Evolutionary conservation across 169 alveolate species (phyloP).

Genomic region (Cryptosporidium felis): DNA sequence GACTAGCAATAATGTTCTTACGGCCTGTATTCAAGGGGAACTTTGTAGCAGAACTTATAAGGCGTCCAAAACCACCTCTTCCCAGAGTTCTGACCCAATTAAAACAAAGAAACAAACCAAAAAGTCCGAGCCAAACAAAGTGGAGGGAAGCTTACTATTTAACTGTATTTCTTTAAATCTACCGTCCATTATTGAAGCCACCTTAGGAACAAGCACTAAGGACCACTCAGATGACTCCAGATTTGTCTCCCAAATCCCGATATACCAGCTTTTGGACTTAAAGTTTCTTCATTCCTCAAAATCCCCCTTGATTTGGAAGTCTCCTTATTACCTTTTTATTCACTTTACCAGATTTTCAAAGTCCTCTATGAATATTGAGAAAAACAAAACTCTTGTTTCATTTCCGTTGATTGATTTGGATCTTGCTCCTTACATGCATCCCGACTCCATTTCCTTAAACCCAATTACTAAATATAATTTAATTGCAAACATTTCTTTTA

Average conservation of each 20-base stretch:
- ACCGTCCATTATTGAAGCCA: slow-evolving; percentile 42
- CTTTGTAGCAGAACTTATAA: neutral
- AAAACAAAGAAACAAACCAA: neutral
- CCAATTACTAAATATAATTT: slow-evolving; percentile 89
- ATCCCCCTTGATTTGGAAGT: slow-evolving; percentile 73
- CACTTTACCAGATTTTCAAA: slow-evolving; percentile 93
- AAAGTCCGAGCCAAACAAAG: neutral
- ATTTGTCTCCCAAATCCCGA: slow-evolving; percentile 28
- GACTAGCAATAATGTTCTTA: neutral
- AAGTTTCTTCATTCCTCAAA: slow-evolving; percentile 17
- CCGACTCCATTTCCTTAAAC: slow-evolving; percentile 77
- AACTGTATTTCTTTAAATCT: slow-evolving; percentile 13
- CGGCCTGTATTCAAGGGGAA: slow-evolving; percentile 40
- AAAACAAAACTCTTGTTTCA: slow-evolving; percentile 98
- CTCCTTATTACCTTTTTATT: slow-evolving; percentile 91
- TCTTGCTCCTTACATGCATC: slow-evolving; percentile 77
- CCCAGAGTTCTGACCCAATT: neutral
- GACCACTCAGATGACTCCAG: neutral
- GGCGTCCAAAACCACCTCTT: neutral
- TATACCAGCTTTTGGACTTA: slow-evolving; percentile 26
- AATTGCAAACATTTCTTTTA: slow-evolving; percentile 93
- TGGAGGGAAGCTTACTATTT: neutral
- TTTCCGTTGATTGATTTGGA: slow-evolving; percentile 94
- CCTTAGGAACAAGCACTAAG: neutral
- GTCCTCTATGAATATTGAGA: slow-evolving; percentile 95